These are phyloP conservation scores for Ichthyophthirius multifiliis DNA, from an alignment of 169 alveolate genomes.

Conservation along the genomic window DNA sequence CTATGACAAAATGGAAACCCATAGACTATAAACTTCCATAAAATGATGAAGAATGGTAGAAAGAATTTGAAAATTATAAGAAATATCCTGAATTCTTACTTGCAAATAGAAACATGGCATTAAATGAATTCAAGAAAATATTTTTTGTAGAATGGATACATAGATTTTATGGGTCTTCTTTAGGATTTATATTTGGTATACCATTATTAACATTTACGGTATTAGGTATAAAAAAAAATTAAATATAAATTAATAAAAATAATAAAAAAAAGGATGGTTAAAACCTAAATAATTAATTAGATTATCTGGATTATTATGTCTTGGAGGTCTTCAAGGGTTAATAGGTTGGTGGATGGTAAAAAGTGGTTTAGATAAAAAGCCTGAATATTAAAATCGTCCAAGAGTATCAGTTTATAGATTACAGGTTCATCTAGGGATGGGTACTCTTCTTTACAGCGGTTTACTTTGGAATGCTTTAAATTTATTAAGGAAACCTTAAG, in stretches of 20 bases:
- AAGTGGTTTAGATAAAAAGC: slow-evolving; percentile 44
- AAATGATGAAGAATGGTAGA: slow-evolving; percentile 67
- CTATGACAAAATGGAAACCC: slow-evolving; percentile 81
- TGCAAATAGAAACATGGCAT: slow-evolving; percentile 45
- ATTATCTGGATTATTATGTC: slow-evolving; percentile 32
- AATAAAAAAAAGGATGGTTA: slow-evolving; percentile 48
- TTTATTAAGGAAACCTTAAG: slow-evolving; percentile 29
- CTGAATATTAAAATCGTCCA: slow-evolving; percentile 32
- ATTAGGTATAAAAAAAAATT: too few relatives aligned
- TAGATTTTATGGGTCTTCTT: slow-evolving; percentile 60
- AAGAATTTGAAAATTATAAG: slow-evolving; percentile 66
- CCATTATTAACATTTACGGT: slow-evolving; percentile 58
- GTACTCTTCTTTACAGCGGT: slow-evolving; percentile 17
- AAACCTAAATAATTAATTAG: slow-evolving; percentile 28
- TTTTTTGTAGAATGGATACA: slow-evolving; percentile 73
- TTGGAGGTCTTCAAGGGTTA: slow-evolving; percentile 57
- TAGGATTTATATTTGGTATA: slow-evolving; percentile 46
- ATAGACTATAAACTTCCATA: slow-evolving; percentile 49
- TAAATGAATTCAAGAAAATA: slow-evolving; percentile 70
- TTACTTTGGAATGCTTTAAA: slow-evolving; percentile 31
- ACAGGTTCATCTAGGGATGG: slow-evolving; percentile 37
- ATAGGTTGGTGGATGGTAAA: slow-evolving; percentile 65
- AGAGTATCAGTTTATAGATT: slow-evolving; percentile 48
- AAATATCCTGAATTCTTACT: slow-evolving; percentile 53
- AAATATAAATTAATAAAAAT: too few relatives aligned